phyloP scores from a whole-genome alignment of 2,329 filamentous ascomycete species.

The Cadophora luteo-olivacea region DNA sequence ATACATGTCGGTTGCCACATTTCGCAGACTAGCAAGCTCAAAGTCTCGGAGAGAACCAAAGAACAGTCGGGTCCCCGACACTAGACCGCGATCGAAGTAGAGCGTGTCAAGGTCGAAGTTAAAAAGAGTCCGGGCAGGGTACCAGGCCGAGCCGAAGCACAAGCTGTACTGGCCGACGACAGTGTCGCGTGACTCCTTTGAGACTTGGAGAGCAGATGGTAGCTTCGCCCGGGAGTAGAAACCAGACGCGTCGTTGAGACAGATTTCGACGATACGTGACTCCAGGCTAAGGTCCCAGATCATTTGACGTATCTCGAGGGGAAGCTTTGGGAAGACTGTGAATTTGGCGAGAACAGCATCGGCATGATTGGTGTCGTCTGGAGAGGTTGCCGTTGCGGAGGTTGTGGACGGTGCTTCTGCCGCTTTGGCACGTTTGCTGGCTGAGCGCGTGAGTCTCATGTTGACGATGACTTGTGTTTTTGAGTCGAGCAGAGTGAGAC shows the following conservation, averaged over 20 bases:
- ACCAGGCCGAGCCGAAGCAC: not conserved
- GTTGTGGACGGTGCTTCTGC: not conserved
- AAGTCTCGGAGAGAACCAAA: not conserved
- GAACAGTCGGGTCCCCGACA: not conserved
- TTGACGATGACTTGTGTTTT: not conserved
- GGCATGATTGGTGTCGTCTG: not conserved
- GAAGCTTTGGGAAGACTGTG: not conserved
- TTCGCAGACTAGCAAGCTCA: not conserved
- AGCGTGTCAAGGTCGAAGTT: not conserved
- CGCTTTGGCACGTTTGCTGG: not conserved
- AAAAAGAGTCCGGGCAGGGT: not conserved
- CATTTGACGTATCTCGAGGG: not conserved
- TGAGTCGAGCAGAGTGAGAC: not conserved
- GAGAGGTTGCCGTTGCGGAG: not conserved
- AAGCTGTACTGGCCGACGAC: not conserved
- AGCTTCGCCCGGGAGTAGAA: not conserved
- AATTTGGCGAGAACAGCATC: not conserved
- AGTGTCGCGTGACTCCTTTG: not conserved
- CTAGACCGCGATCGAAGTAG: not conserved
- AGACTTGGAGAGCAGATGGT: not conserved
- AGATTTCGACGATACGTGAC: not conserved
- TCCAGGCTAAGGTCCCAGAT: not conserved
- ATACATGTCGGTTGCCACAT: not conserved
- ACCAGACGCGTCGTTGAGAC: not conserved
- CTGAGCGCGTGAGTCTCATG: not conserved